A percentile compares a stretch with the other conserved stretches of the same genome.
Evolutionary conservation across 345 rosid species (phyloP).

Genomic region (Eucalyptus curtisii): DNA sequence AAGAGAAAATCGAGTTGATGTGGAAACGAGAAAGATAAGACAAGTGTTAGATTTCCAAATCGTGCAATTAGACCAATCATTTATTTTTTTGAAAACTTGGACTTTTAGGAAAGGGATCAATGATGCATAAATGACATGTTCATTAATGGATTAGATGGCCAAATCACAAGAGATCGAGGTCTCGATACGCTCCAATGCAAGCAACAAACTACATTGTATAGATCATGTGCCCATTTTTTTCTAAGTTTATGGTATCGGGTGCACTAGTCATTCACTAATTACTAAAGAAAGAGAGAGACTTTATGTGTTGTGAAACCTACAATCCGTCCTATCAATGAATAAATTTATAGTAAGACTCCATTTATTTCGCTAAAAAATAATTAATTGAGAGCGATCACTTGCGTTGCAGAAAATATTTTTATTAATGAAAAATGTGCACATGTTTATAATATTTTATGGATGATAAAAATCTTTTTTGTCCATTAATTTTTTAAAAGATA

Average conservation of each 20-base stretch:
- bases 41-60: not conserved
- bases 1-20: not conserved
- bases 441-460: no score
- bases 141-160: not conserved
- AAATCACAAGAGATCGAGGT: not conserved
- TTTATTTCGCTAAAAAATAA: no score
- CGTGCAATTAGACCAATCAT: not conserved
- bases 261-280: not conserved
- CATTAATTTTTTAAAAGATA: no score
- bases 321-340: not conserved
- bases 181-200: accelerated
- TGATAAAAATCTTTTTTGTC: no score
- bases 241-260: not conserved
- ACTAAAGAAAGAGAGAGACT: not conserved
- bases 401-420: no score
- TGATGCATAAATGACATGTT: not conserved
- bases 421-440: no score
- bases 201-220: not conserved
- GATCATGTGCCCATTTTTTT: not conserved
- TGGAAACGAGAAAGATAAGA: not conserved
- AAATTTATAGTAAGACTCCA: not conserved
- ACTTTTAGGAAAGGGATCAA: not conserved
- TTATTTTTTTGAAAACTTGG: not conserved
- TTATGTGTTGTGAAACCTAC: not conserved
- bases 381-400: no score